A percentile compares a stretch with the other conserved stretches of the same genome.
These are phyloP conservation scores for Cutaneotrichosporon cutaneum DNA, from an alignment of 1,284 basidiomycete species.

Conservation along the genomic window DNA sequence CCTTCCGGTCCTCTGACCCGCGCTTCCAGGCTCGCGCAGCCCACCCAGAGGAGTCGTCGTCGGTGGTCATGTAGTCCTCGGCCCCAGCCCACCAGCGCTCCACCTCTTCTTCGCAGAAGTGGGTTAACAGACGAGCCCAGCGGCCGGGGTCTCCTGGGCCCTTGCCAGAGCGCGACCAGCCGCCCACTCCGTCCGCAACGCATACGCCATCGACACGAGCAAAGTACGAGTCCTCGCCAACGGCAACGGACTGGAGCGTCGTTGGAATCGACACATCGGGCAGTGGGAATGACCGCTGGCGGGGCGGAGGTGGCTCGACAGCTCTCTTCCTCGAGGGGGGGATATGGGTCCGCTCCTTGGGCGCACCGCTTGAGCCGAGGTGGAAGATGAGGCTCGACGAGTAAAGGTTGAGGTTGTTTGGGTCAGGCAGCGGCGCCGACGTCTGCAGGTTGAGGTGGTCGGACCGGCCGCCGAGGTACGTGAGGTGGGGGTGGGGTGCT, in stretches of 20 bases:
- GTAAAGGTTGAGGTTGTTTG: constrained; percentile 29
- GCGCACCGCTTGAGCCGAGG: constrained; percentile 39
- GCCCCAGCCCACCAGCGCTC: constrained; percentile 45
- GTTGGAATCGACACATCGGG: constrained; percentile 37
- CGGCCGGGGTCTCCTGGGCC: constrained; percentile 48
- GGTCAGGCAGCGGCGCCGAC: constrained; percentile 16
- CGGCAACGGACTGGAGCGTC: constrained; percentile 27
- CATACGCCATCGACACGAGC: constrained; percentile 48
- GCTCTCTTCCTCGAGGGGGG: constrained; percentile 18
- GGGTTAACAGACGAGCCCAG: constrained; percentile 49
- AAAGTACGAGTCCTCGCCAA: constrained; percentile 55
- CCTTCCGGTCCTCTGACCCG: constrained; percentile 8
- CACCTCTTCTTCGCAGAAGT: constrained; percentile 49
- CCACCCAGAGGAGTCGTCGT: constrained; percentile 23
- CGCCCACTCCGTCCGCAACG: constrained; percentile 54
- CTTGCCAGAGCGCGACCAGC: constrained; percentile 44
- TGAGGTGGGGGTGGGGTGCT: constrained; percentile 10
- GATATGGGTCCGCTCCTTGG: constrained; percentile 38
- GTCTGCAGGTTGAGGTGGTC: constrained; percentile 12
- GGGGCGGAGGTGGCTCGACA: constrained; percentile 33
- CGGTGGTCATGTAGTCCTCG: constrained; percentile 34
- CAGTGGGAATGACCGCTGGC: constrained; percentile 40
- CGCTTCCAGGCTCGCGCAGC: constrained; percentile 27
- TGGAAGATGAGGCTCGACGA: constrained; percentile 44
- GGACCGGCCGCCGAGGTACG: constrained; percentile 17